phyloP scores from a whole-genome alignment of 768 basidiomycete species.

The Leccinum disarticulatum region DNA sequence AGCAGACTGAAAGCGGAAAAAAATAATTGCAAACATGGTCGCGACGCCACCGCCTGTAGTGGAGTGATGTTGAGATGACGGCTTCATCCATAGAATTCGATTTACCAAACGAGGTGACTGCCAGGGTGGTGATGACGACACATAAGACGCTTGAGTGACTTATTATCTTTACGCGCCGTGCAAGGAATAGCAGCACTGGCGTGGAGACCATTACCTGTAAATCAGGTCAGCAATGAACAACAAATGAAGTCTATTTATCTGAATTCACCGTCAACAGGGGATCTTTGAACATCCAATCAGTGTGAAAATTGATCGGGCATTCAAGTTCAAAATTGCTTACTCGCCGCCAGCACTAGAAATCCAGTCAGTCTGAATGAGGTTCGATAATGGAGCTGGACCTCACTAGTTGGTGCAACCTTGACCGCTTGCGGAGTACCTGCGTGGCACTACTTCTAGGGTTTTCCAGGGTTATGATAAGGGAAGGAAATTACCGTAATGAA shows the following conservation, averaged over 20 bases:
- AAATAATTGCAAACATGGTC: slow-evolving; percentile 27
- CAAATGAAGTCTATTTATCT: neutral
- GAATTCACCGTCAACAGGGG: slow-evolving; percentile 43
- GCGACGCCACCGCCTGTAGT: slow-evolving; percentile 35
- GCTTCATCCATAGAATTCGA: neutral
- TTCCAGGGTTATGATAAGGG: neutral
- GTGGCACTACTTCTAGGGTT: slow-evolving; percentile 24
- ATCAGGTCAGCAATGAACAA: neutral
- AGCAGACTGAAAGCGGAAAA: slow-evolving; percentile 22
- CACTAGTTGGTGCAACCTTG: slow-evolving; percentile 1
- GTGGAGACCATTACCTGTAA: slow-evolving; percentile 44
- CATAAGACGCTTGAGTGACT: slow-evolving; percentile 31
- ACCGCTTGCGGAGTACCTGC: slow-evolving; percentile 17
- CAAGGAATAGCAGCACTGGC: slow-evolving; percentile 49
- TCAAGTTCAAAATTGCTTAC: slow-evolving; percentile 6
- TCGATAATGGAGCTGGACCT: neutral
- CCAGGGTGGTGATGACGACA: slow-evolving; percentile 21
- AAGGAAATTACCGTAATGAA: slow-evolving; percentile 40
- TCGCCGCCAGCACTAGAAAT: slow-evolving; percentile 11
- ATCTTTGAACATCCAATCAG: slow-evolving; percentile 30
- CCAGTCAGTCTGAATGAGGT: slow-evolving; percentile 20
- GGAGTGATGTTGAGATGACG: neutral
- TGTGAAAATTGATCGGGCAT: neutral
- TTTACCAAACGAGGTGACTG: slow-evolving; percentile 10
- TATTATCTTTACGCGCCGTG: slow-evolving; percentile 41